Evolutionary conservation across 139 green algal genomes (phyloP).

Genomic region (Tetraselmis chui): DNA sequence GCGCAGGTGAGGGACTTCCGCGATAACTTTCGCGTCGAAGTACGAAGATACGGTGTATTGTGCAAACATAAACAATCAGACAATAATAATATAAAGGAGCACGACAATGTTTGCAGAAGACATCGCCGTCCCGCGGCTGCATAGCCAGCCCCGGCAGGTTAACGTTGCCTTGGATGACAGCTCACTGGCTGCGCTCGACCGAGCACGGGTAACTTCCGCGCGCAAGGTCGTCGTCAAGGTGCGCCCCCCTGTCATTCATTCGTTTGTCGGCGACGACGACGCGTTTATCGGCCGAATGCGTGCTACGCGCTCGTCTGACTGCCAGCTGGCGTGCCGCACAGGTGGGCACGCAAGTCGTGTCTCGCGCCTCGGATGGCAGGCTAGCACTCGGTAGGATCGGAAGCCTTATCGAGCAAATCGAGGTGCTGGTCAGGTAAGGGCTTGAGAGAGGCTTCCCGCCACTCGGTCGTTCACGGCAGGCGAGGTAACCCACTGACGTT

Average conservation of each 20-base stretch:
- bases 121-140: not conserved
- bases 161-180: not conserved
- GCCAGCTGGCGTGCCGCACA: conserved; percentile 12
- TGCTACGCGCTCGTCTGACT: no score
- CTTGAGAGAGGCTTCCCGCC: no score
- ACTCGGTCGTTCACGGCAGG: no score
- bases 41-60: no score
- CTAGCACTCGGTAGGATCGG: conserved; percentile 38
- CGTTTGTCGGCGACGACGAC: no score
- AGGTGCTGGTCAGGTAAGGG: conserved; percentile 32
- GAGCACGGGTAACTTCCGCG: not conserved
- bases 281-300: no score
- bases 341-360: conserved; percentile 45
- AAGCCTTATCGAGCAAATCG: conserved; percentile 41
- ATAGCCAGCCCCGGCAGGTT: not conserved
- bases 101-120: not conserved
- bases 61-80: no score
- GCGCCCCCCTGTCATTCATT: no score
- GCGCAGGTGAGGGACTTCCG: no score
- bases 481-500: no score
- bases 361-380: conserved; percentile 24
- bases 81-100: no score
- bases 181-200: not conserved
- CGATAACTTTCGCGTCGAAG: no score
- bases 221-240: not conserved